phyloP scores from a whole-genome alignment of 768 basidiomycete species.

The Boletus pseudopeckii region DNA sequence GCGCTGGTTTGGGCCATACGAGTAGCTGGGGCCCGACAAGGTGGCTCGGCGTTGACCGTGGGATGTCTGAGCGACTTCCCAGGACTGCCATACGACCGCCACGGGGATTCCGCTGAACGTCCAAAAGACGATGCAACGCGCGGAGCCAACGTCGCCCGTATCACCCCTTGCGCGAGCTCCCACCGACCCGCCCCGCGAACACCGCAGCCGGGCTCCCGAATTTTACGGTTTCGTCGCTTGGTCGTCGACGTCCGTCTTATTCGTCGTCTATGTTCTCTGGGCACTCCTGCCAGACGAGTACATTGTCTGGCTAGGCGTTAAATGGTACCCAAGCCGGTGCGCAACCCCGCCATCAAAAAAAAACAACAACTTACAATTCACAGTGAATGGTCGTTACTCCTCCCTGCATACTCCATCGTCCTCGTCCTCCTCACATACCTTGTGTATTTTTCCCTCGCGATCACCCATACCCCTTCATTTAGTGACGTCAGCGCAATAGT shows the following conservation, averaged over 20 bases:
- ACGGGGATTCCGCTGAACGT: slow-evolving; percentile 24
- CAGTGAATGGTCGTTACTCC: slow-evolving; percentile 82
- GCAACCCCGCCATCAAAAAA: slow-evolving; percentile 3
- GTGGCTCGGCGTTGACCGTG: slow-evolving; percentile 14
- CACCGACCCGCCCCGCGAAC: slow-evolving; percentile 37
- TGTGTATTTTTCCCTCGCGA: slow-evolving; percentile 71
- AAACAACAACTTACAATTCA: neutral
- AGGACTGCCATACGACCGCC: slow-evolving; percentile 2
- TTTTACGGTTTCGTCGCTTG: slow-evolving; percentile 90
- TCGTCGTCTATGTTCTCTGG: slow-evolving; percentile 74
- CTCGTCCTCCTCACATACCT: slow-evolving; percentile 72
- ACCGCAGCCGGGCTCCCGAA: slow-evolving; percentile 71
- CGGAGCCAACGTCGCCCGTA: slow-evolving; percentile 42
- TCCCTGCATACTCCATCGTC: slow-evolving; percentile 76
- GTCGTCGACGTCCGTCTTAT: slow-evolving; percentile 71
- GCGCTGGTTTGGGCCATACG: too few relatives aligned
- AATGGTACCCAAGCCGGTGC: slow-evolving; percentile 88
- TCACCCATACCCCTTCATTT: slow-evolving; percentile 68
- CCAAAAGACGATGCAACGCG: slow-evolving; percentile 6
- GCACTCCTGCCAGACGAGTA: slow-evolving; percentile 71
- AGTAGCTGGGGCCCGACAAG: neutral
- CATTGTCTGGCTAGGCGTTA: slow-evolving; percentile 62
- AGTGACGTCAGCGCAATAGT: slow-evolving; percentile 62
- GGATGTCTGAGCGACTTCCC: neutral
- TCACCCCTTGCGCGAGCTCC: slow-evolving; percentile 44